Conservation (phyloP, 768 basidiomycete species). For the Naganishia vishniacii region DNA sequence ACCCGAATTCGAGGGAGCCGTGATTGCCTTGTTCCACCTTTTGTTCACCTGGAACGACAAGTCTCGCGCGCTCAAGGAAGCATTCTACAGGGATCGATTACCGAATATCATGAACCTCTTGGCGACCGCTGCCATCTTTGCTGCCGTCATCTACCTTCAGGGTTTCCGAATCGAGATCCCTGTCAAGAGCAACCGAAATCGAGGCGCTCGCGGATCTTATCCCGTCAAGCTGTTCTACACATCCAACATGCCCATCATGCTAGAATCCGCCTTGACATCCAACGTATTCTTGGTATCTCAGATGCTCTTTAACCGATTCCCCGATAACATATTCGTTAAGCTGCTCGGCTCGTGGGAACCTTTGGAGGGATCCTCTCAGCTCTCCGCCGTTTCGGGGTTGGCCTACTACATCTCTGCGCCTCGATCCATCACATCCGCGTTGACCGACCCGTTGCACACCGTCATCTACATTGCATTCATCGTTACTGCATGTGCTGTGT, state of each 20-base stretch:
- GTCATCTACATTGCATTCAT: constrained; percentile 86
- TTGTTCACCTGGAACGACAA: constrained; percentile 99
- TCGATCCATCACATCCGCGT: constrained; percentile 79
- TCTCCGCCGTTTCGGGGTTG: constrained; percentile 80
- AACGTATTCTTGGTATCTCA: constrained; percentile 95
- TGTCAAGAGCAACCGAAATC: constrained; percentile 90
- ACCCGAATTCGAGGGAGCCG: constrained; percentile 94
- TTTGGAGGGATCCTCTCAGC: constrained; percentile 78
- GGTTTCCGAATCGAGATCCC: constrained; percentile 99
- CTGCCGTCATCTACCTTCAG: constrained; percentile 93
- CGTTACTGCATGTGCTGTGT: constrained; percentile 86
- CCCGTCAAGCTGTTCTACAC: constrained; percentile 99
- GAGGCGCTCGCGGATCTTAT: constrained; percentile 91
- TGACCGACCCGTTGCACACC: constrained; percentile 91
- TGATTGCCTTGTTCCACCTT: constrained; percentile 93
- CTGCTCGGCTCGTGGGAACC: constrained; percentile 99
- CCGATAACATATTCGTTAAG: constrained; percentile 78
- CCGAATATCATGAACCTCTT: constrained; percentile 98
- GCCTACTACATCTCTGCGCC: constrained; percentile 98
- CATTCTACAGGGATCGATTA: constrained; percentile 93
- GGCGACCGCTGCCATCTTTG: constrained; percentile 85
- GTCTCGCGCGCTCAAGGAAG: constrained; percentile 89
- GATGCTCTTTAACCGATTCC: constrained; percentile 90
- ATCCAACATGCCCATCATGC: constrained; percentile 99
- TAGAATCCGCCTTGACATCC: constrained; percentile 83